Conservation (phyloP, 192 early-diverging fungal genomes). For the Pilobolus umbonatus region DNA sequence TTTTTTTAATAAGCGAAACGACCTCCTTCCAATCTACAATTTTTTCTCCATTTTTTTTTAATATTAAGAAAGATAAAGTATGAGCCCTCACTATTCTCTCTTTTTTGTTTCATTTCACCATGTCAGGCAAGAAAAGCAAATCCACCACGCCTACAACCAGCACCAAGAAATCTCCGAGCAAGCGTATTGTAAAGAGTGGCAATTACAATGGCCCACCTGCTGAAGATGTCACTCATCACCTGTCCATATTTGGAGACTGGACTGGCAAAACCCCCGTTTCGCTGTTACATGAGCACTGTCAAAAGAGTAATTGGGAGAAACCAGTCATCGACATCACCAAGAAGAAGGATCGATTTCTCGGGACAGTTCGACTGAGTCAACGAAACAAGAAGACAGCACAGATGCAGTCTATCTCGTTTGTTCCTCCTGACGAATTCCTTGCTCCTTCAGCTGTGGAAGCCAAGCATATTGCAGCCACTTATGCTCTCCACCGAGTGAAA, state of each 20-base stretch:
- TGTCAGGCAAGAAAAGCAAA: conserved; percentile 27
- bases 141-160: background rate
- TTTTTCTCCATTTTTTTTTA: too few relatives aligned
- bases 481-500: conserved; percentile 69
- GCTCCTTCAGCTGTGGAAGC: conserved; percentile 55
- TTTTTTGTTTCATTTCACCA: background rate
- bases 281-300: conserved; percentile 76
- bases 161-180: background rate
- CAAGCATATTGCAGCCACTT: conserved; percentile 71
- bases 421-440: conserved; percentile 37
- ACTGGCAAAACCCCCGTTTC: conserved; percentile 83
- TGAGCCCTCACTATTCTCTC: too few relatives aligned
- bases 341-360: conserved; percentile 34
- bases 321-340: conserved; percentile 54
- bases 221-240: conserved; percentile 14
- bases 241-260: conserved; percentile 67
- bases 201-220: conserved; percentile 9
- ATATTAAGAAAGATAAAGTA: too few relatives aligned
- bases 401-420: conserved; percentile 43
- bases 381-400: conserved; percentile 56
- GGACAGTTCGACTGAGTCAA: conserved; percentile 47
- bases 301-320: conserved; percentile 68
- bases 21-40: too few relatives aligned
- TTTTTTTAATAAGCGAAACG: too few relatives aligned
- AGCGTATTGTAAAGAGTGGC: conserved; percentile 21